Conservation (phyloP, 345 rosid species). For the Nephelium lappaceum region DNA sequence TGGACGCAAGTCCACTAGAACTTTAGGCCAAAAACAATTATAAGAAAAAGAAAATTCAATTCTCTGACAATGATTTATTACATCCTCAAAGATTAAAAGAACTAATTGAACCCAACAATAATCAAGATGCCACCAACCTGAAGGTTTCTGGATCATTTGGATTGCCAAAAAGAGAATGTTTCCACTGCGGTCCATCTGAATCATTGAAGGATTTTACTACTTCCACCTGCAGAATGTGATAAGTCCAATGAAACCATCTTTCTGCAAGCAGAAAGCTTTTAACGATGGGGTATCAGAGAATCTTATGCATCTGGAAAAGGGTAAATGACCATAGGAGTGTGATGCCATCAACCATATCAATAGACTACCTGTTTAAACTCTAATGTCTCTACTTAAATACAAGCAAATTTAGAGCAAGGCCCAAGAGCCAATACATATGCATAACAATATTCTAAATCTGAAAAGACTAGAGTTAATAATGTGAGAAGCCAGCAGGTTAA, state of each 20-base stretch:
- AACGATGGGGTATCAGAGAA: not conserved
- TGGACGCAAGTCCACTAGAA: not conserved
- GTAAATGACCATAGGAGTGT: not conserved
- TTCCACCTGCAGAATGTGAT: constrained; percentile 58
- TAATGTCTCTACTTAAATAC: not conserved
- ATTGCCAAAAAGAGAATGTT: constrained; percentile 91
- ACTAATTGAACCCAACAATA: not conserved
- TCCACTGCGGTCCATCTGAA: constrained; percentile 87
- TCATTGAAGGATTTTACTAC: constrained; percentile 84
- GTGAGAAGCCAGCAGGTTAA: not conserved
- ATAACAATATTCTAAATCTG: not conserved
- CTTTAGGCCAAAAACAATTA: not conserved
- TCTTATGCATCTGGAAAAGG: not conserved
- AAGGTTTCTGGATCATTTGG: constrained; percentile 93
- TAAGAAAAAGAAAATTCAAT: not conserved
- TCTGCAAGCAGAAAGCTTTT: constrained; percentile 7
- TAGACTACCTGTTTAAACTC: not conserved
- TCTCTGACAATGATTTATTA: not conserved
- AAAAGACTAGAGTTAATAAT: not conserved
- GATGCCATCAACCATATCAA: not conserved
- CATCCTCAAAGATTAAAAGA: not conserved
- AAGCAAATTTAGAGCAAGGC: not conserved
- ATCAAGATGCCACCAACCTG: constrained; percentile 57
- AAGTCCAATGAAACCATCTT: constrained; percentile 7
- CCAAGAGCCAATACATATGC: not conserved